Evolutionary conservation across 139 green algal species (phyloP).

Genomic region (Monoraphidium neglectum): DNA sequence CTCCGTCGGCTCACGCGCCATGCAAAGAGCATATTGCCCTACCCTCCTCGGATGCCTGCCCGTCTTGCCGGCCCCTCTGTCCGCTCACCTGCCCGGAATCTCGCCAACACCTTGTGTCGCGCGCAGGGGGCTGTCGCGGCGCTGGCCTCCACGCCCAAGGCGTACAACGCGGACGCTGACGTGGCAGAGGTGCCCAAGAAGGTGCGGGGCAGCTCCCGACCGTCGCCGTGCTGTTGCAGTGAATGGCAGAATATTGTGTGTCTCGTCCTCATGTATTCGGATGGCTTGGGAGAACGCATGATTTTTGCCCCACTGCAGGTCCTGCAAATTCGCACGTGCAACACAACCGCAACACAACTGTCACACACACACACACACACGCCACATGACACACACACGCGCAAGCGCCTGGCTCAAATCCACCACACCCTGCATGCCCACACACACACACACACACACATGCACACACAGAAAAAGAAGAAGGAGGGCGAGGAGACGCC

Average conservation of each 20-base stretch:
- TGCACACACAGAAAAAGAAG: constrained; percentile 46
- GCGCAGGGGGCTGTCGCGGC: constrained; percentile 18
- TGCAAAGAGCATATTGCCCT: no score
- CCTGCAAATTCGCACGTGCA: no score
- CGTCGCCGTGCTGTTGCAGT: not conserved
- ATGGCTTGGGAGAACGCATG: not conserved
- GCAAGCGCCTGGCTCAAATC: not conserved
- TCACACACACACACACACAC: no score
- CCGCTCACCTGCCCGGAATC: not conserved
- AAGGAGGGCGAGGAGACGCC: constrained; percentile 29
- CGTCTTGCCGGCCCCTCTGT: no score
- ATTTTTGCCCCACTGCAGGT: no score
- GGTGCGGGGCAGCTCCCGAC: constrained; percentile 38
- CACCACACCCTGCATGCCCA: not conserved
- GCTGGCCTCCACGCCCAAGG: constrained; percentile 55
- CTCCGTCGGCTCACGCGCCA: no score
- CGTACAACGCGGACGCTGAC: constrained; percentile 88
- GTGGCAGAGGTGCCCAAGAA: constrained; percentile 43
- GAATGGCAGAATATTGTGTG: not conserved
- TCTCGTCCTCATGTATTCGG: not conserved
- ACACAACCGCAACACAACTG: no score
- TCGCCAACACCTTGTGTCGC: no score
- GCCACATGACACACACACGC: not conserved
- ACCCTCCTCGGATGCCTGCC: no score
- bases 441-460: not conserved